Evolutionary conservation across 192 early-diverging fungal genomes (phyloP), one percentile per base, ranked within the genome.

Genomic region (Mortierella alpina): DNA sequence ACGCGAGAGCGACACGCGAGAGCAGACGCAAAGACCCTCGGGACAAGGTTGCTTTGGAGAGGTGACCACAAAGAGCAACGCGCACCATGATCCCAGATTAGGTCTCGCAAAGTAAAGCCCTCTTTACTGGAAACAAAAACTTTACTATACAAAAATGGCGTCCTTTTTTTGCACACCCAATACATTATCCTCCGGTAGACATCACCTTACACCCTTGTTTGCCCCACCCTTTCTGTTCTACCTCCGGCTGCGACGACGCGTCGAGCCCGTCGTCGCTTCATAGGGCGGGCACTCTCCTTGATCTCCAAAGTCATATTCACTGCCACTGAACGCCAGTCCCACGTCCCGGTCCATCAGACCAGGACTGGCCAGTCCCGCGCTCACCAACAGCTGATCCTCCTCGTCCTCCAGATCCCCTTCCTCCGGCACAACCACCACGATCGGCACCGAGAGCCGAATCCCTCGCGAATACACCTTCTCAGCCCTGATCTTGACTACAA

Each of bases 281-380:
- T 80, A 80, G 4, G 77, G 77, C 15, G 77, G 77, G 42, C 77
- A 80, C 23, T 66, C 70, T 13, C 77, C 77, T n/a, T 72, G 77
- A 42, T 72, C 65, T 7, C 77, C 77, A 49, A 72, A 15, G 58
- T 80, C 77, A 51, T 64, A 80, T 31, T 80, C 77, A 48, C 68
- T 65, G 8, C 77, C 77, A 63, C 70, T 72, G 39, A 80, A 72
- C 22, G 77, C 70, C n/a, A 72, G 42, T 2, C 71, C 71, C 40
- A 49, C 1, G 39, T 61, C 58, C 13, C 64, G 9, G 41, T 22
- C 50, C 20, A 65, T 31, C 56, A 57, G 23, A 0, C 48, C 60
- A 4, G 63, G 58, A 40, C 47, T 72, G 0, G 67, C 75, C 15
- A 63, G n/a, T 7, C 55, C 63, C 45, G 72, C 47, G 10, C 46